phyloP scores from a whole-genome alignment of 1,139 yeast genomes.

The Magnusiomyces paraingens region DNA sequence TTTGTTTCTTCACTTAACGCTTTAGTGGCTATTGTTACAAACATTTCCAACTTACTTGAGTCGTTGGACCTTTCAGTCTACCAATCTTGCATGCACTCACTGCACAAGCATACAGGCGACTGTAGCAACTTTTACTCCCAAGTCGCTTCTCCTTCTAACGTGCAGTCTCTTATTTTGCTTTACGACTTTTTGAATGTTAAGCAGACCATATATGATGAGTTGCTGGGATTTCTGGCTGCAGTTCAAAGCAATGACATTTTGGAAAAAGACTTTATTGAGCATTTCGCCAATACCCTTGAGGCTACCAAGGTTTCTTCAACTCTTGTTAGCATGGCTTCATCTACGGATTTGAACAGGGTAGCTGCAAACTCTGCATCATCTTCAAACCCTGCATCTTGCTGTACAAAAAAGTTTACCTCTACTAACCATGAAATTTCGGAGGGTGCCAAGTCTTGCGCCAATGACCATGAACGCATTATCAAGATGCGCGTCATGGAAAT shows the following conservation, averaged over 20 bases:
- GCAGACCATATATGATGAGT: constrained; percentile 62
- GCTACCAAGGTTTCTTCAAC: constrained; percentile 7
- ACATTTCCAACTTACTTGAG: constrained; percentile 26
- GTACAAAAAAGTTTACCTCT: not conserved
- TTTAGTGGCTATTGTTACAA: constrained; percentile 20
- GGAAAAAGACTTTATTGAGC: constrained; percentile 43
- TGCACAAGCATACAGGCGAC: not conserved
- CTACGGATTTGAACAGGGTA: not conserved
- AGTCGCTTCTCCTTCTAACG: constrained; percentile 13
- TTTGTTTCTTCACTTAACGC: constrained; percentile 22
- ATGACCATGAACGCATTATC: constrained; percentile 9
- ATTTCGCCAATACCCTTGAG: constrained; percentile 21
- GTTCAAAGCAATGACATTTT: constrained; percentile 64
- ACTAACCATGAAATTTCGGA: not conserved
- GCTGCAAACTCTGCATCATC: not conserved
- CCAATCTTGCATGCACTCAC: constrained; percentile 19
- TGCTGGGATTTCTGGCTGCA: constrained; percentile 56
- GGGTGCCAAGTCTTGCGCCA: not conserved
- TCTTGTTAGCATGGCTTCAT: not conserved
- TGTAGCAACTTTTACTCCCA: not conserved
- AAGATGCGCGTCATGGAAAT: constrained; percentile 14
- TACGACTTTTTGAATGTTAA: constrained; percentile 70
- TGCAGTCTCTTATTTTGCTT: constrained; percentile 51
- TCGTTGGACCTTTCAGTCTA: constrained; percentile 27
- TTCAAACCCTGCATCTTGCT: not conserved